Base-by-base conservation (phyloP, 495 filamentous ascomycete genomes). In the Penicillium cinerascens region DNA sequence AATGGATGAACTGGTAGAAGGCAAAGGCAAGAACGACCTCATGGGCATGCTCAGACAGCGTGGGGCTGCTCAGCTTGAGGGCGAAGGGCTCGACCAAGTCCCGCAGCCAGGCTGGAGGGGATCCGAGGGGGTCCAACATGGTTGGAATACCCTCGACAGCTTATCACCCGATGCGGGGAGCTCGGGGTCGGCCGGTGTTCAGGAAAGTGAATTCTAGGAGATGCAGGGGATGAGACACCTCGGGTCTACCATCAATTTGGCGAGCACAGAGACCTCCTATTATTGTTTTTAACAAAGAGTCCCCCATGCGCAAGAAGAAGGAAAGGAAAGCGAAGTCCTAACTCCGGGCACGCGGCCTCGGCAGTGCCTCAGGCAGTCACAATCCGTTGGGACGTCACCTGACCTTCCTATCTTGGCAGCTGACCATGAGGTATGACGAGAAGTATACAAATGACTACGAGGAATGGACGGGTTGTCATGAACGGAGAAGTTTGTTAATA, bases 41-140 rank as follows among this genome's bases (percentile, higher is more conserved):
- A 74, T 99, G 93, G 68, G 90, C 76, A 72, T 99, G 93, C 20
- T 91, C 77, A 2, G 87, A 80, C 37, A 97, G 81, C 11, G 87
- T 87, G 6, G 83, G 76, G 35, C 97, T 77, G 42, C 67, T 66
- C 57, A 88, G 63, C 26, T 64, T 72, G 26, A 69, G 63, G 20
- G 77, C 74, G 60, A 78, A 71, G 23, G 76, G 75, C 43, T 73
- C 65, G 44, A 70, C 54, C 16, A 71, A 55, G 46, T 63, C 61
- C 58, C 70, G 56, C 20, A 80, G 69, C 68, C 74, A 72, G 50
- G 57, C 53, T 18, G 78, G 72, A 2, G 77, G 68, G 17, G 69
- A 67, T 2, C 75, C 71, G 47, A 84, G 66, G 27, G 73, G 71
- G 58, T 78, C 73, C 58, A 82, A 69, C 72, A 83, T 78, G 33